Percentiles rank a stretch among this genome's conserved stretches.
These are phyloP conservation scores for Knoxia roxburghii DNA, from an alignment of 257 asterid genomes.

Conservation along the genomic window DNA sequence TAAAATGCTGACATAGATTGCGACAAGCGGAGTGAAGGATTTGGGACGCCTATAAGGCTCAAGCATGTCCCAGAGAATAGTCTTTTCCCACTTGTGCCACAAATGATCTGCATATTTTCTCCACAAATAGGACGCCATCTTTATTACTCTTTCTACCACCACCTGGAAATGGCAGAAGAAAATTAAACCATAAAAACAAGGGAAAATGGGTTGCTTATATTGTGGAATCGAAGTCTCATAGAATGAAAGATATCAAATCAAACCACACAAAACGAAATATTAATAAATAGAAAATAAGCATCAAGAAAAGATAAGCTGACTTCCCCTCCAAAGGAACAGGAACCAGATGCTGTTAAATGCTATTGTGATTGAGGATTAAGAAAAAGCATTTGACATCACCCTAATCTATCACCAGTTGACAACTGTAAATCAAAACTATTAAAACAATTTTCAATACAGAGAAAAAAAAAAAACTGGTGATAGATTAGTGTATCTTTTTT, in stretches of 20 bases:
- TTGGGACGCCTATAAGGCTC: constrained; percentile 82
- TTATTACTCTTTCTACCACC: constrained; percentile 12
- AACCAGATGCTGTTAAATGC: not conserved
- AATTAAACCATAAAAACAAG: not conserved
- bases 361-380: not conserved
- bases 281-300: not conserved
- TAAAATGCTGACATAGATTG: constrained; percentile 71
- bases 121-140: constrained; percentile 71
- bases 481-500: not conserved
- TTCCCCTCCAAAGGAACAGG: no score
- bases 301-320: not conserved
- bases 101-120: constrained; percentile 82
- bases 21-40: constrained; percentile 72
- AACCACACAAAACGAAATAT: not conserved
- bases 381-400: not conserved
- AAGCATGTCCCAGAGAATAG: constrained; percentile 85
- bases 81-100: constrained; percentile 69
- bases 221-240: not conserved
- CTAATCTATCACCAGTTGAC: not conserved
- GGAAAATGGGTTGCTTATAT: not conserved
- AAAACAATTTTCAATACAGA: not conserved
- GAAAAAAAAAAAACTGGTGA: not conserved
- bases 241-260: not conserved
- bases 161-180: constrained; percentile 14
- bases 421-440: not conserved